Evolutionary conservation across 306 rosid genomes (phyloP), one percentile per base, ranked within the genome.

Genomic region (Begonia loranthoides): DNA sequence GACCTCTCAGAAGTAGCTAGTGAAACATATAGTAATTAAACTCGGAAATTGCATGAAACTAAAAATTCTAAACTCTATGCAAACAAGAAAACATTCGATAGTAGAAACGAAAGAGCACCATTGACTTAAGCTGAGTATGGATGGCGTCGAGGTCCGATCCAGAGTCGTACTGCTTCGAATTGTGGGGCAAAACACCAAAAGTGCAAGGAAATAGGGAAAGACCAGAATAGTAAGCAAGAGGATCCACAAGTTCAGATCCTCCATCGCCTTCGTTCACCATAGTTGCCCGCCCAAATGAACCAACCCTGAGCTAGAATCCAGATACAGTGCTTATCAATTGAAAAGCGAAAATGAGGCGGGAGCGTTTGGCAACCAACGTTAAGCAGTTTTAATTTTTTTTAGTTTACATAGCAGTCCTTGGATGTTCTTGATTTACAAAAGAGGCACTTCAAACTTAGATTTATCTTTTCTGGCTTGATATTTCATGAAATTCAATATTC

Each of bases 121-220:
- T 66, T 73, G 94, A 79, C 62, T 58, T 75, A 70, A 87, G 83
- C 52, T 62, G 72, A 60, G 21, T 66, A 70, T 78, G 70, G 38
- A 81, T 70, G 72, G 58, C 17, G 54, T 72, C 67, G 5, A 84
- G 76, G 21, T 76, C 77, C 49, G 11, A 13, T 47, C 65, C 60
- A 9, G 62, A 28, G 50, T 77, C 60, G 63, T 45, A 55, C 47
- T 73, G 70, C 21, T 66, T 51, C 40, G 79, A 73, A 24, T 34
- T 48, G 54, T 62, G 47, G 12, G 74, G 43, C 0, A 34, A 48
- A 6, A 62, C 38, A 1, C 59, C 45, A 12, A 66, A 58, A 3
- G 70, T 17, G 6, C 22, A 52, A 15, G 72, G 65, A 54, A 87
- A 81, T 68, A 83, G 80, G 5, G 73, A 50, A 28, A 82, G 76